Evolutionary conservation across 1,284 basidiomycete genomes (phyloP).

Genomic region (Trametes sp.): DNA sequence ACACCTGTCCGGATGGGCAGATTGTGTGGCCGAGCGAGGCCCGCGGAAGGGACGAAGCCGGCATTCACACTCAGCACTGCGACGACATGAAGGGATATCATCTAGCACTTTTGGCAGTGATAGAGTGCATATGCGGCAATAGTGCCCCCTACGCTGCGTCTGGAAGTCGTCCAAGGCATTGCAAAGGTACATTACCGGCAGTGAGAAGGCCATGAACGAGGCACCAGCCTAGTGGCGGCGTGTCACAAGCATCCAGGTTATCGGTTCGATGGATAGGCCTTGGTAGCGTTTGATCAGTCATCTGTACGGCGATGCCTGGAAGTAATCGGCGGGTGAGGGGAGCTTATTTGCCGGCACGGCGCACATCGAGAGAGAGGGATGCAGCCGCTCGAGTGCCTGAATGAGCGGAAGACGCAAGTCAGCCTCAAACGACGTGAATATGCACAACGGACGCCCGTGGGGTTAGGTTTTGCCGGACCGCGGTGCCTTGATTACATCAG

Average conservation of each 20-base stretch:
- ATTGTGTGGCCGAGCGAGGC: not conserved
- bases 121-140: not conserved
- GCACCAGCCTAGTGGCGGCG: not conserved
- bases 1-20: not conserved
- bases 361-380: not conserved
- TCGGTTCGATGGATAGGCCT: not conserved
- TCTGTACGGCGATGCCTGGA: not conserved
- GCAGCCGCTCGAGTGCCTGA: not conserved
- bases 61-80: not conserved
- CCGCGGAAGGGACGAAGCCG: not conserved
- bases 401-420: not conserved
- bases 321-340: not conserved
- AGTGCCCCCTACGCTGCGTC: not conserved
- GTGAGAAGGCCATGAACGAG: not conserved
- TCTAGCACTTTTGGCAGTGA: not conserved
- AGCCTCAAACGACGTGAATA: not conserved
- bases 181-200: not conserved
- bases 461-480: not conserved
- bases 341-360: not conserved
- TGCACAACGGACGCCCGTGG: not conserved
- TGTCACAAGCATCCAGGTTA: constrained; percentile 1
- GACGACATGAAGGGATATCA: not conserved
- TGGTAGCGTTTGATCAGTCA: not conserved
- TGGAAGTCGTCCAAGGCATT: not conserved
- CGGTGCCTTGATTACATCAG: not conserved